phyloP scores from a whole-genome alignment of 305 asterid genomes.

The Solanum hybrid region DNA sequence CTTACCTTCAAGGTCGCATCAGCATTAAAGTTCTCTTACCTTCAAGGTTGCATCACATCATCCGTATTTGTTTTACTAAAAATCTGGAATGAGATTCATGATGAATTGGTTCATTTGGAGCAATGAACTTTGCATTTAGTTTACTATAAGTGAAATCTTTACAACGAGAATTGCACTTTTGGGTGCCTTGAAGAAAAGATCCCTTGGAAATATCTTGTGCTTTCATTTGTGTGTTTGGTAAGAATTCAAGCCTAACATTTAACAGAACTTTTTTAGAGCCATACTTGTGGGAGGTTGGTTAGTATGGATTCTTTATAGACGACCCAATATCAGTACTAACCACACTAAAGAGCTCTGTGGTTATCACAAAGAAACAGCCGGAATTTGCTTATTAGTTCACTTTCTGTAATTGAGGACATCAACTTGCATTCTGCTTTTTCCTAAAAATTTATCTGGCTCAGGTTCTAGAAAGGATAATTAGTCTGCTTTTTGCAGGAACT shows the following conservation, averaged over 20 bases:
- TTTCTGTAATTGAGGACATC: not conserved
- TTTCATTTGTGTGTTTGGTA: not conserved
- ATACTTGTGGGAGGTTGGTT: not conserved
- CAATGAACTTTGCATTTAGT: not conserved
- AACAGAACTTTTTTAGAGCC: not conserved
- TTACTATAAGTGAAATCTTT: not conserved
- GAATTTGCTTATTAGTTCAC: not conserved
- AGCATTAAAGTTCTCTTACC: not conserved
- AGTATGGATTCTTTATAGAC: not conserved
- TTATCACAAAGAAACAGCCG: not conserved
- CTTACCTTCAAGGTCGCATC: not conserved
- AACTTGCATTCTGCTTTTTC: not conserved
- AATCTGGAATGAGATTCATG: not conserved
- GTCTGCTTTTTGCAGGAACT: constrained; percentile 62
- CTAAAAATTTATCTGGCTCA: not conserved
- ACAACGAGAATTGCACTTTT: not conserved
- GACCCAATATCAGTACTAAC: not conserved
- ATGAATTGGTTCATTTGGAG: not conserved
- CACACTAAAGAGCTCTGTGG: not conserved
- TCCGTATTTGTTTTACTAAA: not conserved
- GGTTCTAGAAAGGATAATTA: constrained; percentile 12
- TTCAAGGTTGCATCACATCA: not conserved
- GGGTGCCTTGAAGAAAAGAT: not conserved
- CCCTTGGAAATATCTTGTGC: not conserved
- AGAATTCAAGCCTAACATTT: not conserved